These are phyloP conservation scores for Periconia sp. DNA, from an alignment of 2,329 filamentous ascomycete genomes.

Conservation along the genomic window DNA sequence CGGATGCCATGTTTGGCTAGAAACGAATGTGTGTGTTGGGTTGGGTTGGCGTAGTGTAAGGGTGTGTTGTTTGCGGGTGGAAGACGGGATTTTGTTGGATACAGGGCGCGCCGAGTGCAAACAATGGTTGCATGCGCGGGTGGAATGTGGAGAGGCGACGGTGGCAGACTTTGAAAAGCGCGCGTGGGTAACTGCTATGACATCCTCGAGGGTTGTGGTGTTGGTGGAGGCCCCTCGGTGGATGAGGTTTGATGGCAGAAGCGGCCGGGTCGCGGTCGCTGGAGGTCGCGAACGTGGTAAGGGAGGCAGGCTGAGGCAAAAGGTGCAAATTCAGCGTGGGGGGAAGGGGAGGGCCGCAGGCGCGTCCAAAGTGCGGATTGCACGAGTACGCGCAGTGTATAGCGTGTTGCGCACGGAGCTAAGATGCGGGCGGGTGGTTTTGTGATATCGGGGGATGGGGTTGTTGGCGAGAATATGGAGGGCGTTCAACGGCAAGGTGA, in stretches of 20 bases:
- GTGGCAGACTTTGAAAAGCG: conserved; percentile 24
- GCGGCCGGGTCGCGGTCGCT: conserved; percentile 18
- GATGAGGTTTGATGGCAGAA: conserved; percentile 33
- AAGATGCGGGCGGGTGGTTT: conserved; percentile 38
- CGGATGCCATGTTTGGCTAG: conserved; percentile 68
- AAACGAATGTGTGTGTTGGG: conserved; percentile 11
- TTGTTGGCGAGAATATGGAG: conserved; percentile 21
- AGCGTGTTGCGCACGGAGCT: conserved; percentile 39
- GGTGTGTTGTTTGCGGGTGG: background rate
- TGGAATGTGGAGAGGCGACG: conserved; percentile 22
- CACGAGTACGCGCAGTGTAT: conserved; percentile 36
- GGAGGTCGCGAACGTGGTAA: conserved; percentile 31
- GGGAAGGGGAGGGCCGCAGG: conserved; percentile 24
- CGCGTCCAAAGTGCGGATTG: conserved; percentile 24
- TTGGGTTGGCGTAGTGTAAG: too few relatives aligned
- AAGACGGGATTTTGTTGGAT: conserved; percentile 2
- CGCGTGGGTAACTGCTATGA: conserved; percentile 31
- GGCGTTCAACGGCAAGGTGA: background rate
- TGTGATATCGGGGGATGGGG: conserved; percentile 31
- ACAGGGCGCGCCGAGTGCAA: conserved; percentile 22
- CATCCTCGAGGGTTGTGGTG: conserved; percentile 38
- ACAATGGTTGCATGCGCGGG: conserved; percentile 23
- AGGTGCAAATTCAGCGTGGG: conserved; percentile 30
- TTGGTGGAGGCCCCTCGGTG: conserved; percentile 24
- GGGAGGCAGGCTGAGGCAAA: conserved; percentile 27